Base-by-base conservation (phyloP, 2,329 filamentous ascomycete genomes). In the Neonectria hederae region DNA sequence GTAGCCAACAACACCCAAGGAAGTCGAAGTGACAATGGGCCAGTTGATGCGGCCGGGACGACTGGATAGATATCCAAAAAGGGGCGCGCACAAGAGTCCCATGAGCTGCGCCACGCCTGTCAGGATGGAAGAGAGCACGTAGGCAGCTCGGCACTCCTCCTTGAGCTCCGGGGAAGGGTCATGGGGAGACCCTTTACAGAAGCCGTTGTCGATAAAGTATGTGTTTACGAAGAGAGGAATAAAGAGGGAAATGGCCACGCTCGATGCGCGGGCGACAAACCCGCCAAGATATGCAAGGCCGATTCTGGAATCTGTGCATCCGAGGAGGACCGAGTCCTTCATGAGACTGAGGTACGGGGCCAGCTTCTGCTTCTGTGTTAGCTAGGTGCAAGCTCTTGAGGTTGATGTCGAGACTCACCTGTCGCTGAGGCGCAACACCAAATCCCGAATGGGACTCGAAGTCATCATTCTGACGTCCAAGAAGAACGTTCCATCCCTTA, bases 191-290 rank as follows among this genome's bases (percentile, higher is more conserved):
- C 87, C 87, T 43, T 88, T 85, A 80, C 96, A 98, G 69, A 92
- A 90, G 2, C 93, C 94, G 57, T 91, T 90, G 53, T 84, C 83
- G 67, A 95, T 92, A 78, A 95, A 98, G 78, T 93, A 97, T 24
- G 93, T 90, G 76, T 98, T 98, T 72, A 97, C 89, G 75, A 92
- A 97, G 2, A 99, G 86, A 0, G 96, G 96, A 58, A 99, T 92
- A 80, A 98, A 99, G 6, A 98, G 87, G 0, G 93, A 97, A 69
- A 99, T 97, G 56, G 92, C 95, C 5, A 99, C 96, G 0, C 94
- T 97, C 0, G 94, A 97, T 8, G 96, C 94, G 60, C 96, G 89
- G 10, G 94, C 95, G 2, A 99, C 95, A 73, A 98, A 97, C 1
- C 96, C 96, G 66, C 95, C 96, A 0, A 98, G 82, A 74, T 98